Base-by-base conservation (phyloP, 2,329 filamentous ascomycete species). In the Calonectria hawksworthii region DNA sequence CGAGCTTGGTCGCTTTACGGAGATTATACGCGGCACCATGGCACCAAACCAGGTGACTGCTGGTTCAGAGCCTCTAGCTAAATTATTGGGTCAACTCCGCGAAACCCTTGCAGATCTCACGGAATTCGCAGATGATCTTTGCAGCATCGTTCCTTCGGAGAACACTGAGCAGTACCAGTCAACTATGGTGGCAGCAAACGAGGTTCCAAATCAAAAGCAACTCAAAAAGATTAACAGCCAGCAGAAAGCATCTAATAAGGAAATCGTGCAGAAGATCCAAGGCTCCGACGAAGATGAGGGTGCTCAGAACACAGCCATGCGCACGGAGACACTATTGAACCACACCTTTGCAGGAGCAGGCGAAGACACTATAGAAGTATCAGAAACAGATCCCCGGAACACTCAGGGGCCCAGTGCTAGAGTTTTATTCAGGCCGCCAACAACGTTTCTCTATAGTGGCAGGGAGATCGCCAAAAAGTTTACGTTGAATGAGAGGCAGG, bases 401-500 rank as follows among this genome's bases (percentile, higher is more conserved):
- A 6, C 51, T 26, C 18, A 18, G 14, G 18, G 28, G 32, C 34
- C 36, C 3, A 68, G 36, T n/a, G 18, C 18, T 11, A 41, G 26
- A 21, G 38, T 73, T 23, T 13, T 73, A 65, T 56, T 32, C 8
- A 34, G 56, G 23, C 36, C 47, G 10, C 51, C 28, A 18, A 69
- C 34, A 0, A 64, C 34, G 13, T 73, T 73, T 18, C 47, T 69
- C 13, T 10, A 54, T 34, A 26, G 21, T 36, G 36, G 56, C 18
- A 44, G 56, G 36, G 1, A 73, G 10, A 52, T 73, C 4, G 23
- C 26, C 36, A 54, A 23, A 2, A 68, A 54, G 21, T 56, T 68
- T 44, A 64, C 41, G 2, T 3, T 73, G 14, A 73, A 73, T 34
- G 13, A 65, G 41, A 47, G 34, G 44, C n/a, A 72, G 52, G 16